A percentile compares a stretch with the other conserved stretches of the same genome.
phyloP scores from a whole-genome alignment of 345 rosid species.

The Lepidium sativum region DNA sequence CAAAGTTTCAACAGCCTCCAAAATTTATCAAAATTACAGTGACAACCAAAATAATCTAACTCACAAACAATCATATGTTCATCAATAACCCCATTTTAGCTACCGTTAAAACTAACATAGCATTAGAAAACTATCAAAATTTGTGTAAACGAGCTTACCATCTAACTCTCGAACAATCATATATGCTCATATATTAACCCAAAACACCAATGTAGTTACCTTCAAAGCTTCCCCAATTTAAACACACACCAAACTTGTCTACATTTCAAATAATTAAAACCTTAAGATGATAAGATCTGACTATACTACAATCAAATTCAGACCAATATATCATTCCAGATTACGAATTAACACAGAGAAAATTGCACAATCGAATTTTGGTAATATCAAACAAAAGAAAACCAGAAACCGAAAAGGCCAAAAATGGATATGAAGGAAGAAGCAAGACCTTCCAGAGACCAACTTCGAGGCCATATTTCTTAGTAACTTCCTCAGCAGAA shows the following conservation, averaged over 20 bases:
- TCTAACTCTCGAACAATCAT: background rate
- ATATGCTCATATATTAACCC: background rate
- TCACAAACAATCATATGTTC: background rate
- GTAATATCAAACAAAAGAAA: background rate
- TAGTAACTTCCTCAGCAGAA: constrained; percentile 62
- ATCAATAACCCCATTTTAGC: background rate
- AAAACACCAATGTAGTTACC: background rate
- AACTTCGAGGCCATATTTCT: constrained; percentile 85
- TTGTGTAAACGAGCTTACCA: background rate
- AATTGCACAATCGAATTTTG: background rate
- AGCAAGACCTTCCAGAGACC: constrained; percentile 80
- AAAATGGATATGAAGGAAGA: background rate
- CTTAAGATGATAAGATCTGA: background rate
- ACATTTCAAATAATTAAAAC: background rate
- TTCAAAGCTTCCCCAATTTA: background rate
- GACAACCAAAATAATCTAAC: background rate
- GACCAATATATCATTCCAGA: background rate
- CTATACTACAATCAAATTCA: too few relatives aligned
- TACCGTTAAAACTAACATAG: background rate
- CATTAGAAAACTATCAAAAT: background rate
- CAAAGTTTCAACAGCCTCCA: background rate
- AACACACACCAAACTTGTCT: background rate
- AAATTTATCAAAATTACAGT: background rate
- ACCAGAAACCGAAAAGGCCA: background rate
- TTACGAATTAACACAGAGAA: background rate